Evolutionary conservation across 2,329 filamentous ascomycete species (phyloP).

Genomic region (Sporothrix inflata): DNA sequence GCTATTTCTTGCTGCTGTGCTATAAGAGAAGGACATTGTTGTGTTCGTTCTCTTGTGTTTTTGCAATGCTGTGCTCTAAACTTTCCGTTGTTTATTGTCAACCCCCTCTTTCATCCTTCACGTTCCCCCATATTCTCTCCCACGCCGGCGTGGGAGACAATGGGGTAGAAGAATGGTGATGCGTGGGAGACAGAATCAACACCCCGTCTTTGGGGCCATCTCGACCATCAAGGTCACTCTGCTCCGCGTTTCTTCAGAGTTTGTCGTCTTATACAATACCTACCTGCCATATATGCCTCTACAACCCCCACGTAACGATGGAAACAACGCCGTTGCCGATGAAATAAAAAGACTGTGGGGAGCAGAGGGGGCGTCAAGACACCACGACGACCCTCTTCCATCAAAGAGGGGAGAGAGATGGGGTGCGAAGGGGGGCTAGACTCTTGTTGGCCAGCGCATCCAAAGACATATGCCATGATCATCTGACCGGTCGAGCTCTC

Average conservation of each 20-base stretch:
- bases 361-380: not conserved
- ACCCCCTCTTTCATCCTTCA: not conserved
- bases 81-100: no score
- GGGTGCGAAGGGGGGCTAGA: not conserved
- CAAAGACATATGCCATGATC: not conserved
- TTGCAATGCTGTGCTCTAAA: not conserved
- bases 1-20: not conserved
- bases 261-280: no score
- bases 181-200: not conserved
- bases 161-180: not conserved
- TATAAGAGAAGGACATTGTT: not conserved
- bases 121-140: not conserved
- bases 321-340: conserved; percentile 21
- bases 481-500: not conserved
- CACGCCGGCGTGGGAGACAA: not conserved
- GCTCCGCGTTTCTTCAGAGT: not conserved
- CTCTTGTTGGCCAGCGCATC: not conserved
- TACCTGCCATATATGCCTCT: no score
- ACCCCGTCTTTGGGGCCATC: not conserved
- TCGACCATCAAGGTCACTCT: not conserved
- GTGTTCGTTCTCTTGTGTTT: not conserved
- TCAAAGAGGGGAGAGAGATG: not conserved
- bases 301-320: not conserved
- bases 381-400: not conserved
- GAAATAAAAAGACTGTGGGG: not conserved